These are phyloP conservation scores for Cryptosporidium xiaoi DNA, from an alignment of 169 alveolate genomes.

Conservation along the genomic window DNA sequence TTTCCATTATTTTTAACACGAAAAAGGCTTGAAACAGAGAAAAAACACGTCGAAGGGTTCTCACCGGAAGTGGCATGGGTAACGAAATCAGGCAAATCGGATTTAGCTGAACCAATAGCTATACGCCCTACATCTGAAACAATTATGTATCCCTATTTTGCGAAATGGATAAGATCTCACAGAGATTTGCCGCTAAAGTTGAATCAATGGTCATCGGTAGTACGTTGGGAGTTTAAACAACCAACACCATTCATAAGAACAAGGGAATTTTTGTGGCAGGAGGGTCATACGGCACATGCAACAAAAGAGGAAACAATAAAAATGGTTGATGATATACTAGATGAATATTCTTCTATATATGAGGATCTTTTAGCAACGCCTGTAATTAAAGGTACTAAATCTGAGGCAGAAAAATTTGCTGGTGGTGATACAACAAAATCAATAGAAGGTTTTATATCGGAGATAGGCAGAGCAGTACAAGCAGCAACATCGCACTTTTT, in stretches of 20 bases:
- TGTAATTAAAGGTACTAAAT: constrained; percentile 96
- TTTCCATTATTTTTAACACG: constrained; percentile 96
- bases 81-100: constrained; percentile 94
- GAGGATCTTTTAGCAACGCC: constrained; percentile 98
- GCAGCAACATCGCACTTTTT: constrained; percentile 98
- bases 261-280: constrained; percentile 99
- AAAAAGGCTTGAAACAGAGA: constrained; percentile 95
- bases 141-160: constrained; percentile 98
- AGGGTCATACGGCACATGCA: constrained; percentile 99
- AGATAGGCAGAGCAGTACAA: constrained; percentile 98
- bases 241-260: constrained; percentile 99
- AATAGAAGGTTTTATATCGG: constrained; percentile 96
- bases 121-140: constrained; percentile 99
- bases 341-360: constrained; percentile 90
- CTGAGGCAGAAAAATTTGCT: constrained; percentile 98
- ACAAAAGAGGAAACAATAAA: constrained; percentile 95
- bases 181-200: constrained; percentile 98
- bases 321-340: constrained; percentile 90
- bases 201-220: constrained; percentile 97
- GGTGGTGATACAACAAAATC: constrained; percentile 98
- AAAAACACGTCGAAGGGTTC: constrained; percentile 98
- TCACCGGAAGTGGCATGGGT: constrained; percentile 99
- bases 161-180: constrained; percentile 98
- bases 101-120: constrained; percentile 95
- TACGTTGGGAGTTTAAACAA: constrained; percentile 99